phyloP scores from a whole-genome alignment of 371 early-diverging fungal species.

The Mortierella sp. region DNA sequence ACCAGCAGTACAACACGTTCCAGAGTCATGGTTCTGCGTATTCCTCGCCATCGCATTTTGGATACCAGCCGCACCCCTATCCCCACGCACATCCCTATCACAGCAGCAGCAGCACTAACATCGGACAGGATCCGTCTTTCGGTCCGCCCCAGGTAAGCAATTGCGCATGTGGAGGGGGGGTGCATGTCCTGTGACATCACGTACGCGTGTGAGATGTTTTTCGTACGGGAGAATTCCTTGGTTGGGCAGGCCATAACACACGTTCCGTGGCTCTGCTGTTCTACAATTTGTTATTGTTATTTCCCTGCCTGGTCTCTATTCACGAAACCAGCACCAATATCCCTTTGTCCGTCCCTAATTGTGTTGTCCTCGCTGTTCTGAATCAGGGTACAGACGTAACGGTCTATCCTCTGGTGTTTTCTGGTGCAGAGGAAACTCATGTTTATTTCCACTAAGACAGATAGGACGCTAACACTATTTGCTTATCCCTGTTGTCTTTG shows the following conservation, averaged over 20 bases:
- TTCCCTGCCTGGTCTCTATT: neutral
- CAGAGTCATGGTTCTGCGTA: constrained; percentile 1
- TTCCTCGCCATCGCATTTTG: constrained; percentile 17
- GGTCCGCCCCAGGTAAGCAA: constrained; percentile 36
- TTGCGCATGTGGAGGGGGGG: neutral
- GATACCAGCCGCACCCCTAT: constrained; percentile 13
- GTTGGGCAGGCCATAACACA: neutral
- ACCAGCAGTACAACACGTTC: constrained; percentile 13
- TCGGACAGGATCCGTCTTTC: constrained; percentile 24
- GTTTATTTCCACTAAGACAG: too few relatives aligned
- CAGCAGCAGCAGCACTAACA: constrained; percentile 37
- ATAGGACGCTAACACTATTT: too few relatives aligned
- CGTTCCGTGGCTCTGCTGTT: neutral
- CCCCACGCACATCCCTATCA: constrained; percentile 26
- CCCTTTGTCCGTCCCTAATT: neutral
- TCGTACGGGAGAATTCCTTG: too few relatives aligned
- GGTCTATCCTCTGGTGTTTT: too few relatives aligned
- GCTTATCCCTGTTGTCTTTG: neutral
- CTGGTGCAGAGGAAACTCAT: too few relatives aligned
- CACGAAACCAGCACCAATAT: too few relatives aligned
- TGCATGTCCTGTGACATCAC: too few relatives aligned
- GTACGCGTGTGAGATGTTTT: neutral
- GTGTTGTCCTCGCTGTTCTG: too few relatives aligned
- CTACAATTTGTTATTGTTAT: neutral
- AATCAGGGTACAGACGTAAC: too few relatives aligned